These are phyloP conservation scores for Brasenia schreberi DNA, from an alignment of 164 flowering plant species.

Conservation along the genomic window DNA sequence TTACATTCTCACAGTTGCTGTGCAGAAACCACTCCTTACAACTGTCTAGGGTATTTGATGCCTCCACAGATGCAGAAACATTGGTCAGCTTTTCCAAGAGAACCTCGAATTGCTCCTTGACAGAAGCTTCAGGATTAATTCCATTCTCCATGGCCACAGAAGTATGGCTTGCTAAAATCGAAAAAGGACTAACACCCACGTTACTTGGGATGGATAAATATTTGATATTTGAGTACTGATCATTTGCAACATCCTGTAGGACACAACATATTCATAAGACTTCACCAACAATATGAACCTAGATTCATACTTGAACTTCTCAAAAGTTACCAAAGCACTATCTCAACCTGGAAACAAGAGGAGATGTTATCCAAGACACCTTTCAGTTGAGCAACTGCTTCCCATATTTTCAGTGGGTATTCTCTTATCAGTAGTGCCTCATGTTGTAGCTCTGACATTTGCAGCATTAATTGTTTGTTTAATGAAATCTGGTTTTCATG, in stretches of 20 bases:
- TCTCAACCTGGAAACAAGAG: constrained; percentile 41
- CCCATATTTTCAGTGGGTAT: constrained; percentile 39
- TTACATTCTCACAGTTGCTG: background rate
- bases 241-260: constrained; percentile 37
- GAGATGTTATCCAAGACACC: constrained; percentile 40
- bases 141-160: constrained; percentile 17
- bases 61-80: constrained; percentile 25
- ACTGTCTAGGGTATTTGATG: constrained; percentile 7
- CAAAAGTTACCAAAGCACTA: background rate
- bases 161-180: constrained; percentile 56
- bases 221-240: constrained; percentile 34
- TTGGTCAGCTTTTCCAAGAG: constrained; percentile 34
- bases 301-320: background rate
- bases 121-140: constrained; percentile 2
- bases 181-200: constrained; percentile 44
- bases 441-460: constrained; percentile 50
- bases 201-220: constrained; percentile 47
- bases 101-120: constrained; percentile 33
- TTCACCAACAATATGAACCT: too few relatives aligned
- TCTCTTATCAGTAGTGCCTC: constrained; percentile 34
- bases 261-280: too few relatives aligned
- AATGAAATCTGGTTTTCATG: constrained; percentile 33
- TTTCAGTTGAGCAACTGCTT: constrained; percentile 55
- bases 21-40: background rate
- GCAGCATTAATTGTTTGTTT: constrained; percentile 34